These are phyloP conservation scores for Cryphonectria japonica DNA, from an alignment of 2,329 filamentous ascomycete genomes.

Conservation along the genomic window DNA sequence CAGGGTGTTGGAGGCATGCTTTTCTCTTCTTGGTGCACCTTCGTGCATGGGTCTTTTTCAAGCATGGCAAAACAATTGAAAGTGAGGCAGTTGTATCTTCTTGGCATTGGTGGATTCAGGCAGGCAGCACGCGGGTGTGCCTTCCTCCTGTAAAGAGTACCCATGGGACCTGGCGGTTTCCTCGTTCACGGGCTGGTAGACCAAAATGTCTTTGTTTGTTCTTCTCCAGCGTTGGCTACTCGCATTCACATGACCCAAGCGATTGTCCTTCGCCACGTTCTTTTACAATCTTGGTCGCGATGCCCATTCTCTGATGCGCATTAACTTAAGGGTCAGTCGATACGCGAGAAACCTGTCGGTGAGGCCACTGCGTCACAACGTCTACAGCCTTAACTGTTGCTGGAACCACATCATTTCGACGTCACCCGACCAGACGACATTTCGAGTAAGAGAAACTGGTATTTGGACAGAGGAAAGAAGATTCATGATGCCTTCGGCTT, in stretches of 20 bases:
- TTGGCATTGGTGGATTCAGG: neutral
- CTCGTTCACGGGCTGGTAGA: slow-evolving; percentile 13
- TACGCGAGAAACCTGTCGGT: neutral
- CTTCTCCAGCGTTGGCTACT: neutral
- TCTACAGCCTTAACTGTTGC: slow-evolving; percentile 4
- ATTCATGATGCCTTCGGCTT: slow-evolving; percentile 16
- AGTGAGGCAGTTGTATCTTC: neutral
- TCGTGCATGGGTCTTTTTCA: slow-evolving; percentile 4
- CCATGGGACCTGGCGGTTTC: slow-evolving; percentile 2
- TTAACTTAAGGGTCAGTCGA: neutral
- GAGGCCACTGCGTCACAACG: neutral
- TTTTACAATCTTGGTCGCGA: neutral
- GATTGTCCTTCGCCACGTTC: neutral
- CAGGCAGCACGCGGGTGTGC: slow-evolving; percentile 10
- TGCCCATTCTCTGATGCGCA: neutral
- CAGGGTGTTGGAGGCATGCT: neutral
- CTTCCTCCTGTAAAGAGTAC: slow-evolving; percentile 15
- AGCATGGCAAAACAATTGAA: neutral
- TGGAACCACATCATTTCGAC: slow-evolving; percentile 1
- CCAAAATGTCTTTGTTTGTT: neutral
- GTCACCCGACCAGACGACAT: neutral
- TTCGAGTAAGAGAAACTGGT: neutral
- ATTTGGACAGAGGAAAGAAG: neutral
- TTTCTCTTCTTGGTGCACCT: neutral
- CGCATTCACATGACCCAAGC: neutral